These are phyloP conservation scores for Cyphellophora europaea DNA, from an alignment of 2,329 filamentous ascomycete species.

Conservation along the genomic window DNA sequence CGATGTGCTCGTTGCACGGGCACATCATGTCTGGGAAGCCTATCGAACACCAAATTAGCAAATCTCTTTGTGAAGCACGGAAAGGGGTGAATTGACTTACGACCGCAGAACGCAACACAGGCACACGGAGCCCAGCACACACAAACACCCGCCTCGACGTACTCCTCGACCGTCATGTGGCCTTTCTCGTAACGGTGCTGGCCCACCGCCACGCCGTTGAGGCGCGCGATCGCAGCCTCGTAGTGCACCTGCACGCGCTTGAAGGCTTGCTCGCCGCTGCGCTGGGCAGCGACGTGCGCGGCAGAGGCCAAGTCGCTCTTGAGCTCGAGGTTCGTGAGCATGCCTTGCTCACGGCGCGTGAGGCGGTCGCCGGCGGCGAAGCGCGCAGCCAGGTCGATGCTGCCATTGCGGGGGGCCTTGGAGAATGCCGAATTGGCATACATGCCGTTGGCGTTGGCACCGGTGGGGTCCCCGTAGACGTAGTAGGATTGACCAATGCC, in stretches of 20 bases:
- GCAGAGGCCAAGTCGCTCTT: background rate
- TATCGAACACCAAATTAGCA: no score
- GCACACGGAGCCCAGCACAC: conserved; percentile 17
- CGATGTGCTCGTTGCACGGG: conserved; percentile 13
- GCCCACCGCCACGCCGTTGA: conserved; percentile 15
- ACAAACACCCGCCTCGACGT: conserved; percentile 13
- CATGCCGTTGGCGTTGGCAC: background rate
- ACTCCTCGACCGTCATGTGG: conserved; percentile 17
- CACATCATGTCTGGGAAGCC: conserved; percentile 16
- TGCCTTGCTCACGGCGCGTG: background rate
- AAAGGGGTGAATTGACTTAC: no score
- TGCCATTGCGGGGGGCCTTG: background rate
- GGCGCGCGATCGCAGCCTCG: conserved; percentile 14
- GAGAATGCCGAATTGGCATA: background rate
- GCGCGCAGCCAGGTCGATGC: background rate
- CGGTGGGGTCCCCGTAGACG: background rate
- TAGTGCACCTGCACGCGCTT: conserved; percentile 11
- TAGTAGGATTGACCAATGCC: background rate
- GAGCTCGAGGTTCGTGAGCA: background rate
- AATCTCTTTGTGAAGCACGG: no score
- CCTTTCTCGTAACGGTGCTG: conserved; percentile 17
- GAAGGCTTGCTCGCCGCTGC: background rate
- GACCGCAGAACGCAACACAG: conserved; percentile 17
- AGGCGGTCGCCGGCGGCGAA: background rate
- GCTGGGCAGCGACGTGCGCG: no score